phyloP scores from a whole-genome alignment of 2,329 filamentous ascomycete genomes.

The Botrytis byssoidea region DNA sequence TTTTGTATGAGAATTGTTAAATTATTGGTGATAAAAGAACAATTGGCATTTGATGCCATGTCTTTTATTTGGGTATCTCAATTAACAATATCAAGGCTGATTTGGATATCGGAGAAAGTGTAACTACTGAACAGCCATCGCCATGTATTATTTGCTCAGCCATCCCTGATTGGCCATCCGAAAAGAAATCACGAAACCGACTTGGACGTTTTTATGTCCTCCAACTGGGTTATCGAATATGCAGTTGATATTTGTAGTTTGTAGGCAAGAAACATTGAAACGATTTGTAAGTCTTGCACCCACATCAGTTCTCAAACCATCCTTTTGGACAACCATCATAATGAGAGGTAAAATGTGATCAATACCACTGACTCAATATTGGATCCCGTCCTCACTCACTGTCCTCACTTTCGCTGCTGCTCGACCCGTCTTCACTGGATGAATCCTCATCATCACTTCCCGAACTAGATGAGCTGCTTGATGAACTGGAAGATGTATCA shows the following conservation, averaged over 20 bases:
- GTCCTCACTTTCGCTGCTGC: conserved; percentile 18
- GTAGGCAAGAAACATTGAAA: neutral
- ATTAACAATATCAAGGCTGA: neutral
- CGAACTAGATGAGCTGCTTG: conserved; percentile 27
- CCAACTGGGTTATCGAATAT: neutral
- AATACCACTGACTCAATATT: neutral
- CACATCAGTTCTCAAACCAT: neutral
- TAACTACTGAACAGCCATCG: neutral
- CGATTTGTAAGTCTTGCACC: neutral
- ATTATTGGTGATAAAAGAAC: neutral
- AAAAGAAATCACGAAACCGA: neutral
- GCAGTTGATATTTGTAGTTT: neutral
- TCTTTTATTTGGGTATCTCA: conserved; percentile 9
- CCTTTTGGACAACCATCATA: neutral
- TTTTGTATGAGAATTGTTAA: neutral
- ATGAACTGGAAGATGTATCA: conserved; percentile 29
- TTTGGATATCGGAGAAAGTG: neutral
- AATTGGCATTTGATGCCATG: neutral
- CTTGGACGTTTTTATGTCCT: neutral
- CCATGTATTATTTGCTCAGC: neutral
- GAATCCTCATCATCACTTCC: conserved; percentile 21
- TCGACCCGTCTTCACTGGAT: conserved; percentile 11
- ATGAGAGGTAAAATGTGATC: neutral
- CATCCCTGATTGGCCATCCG: neutral
- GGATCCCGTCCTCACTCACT: conserved; percentile 14